Percentiles rank a stretch among this genome's conserved stretches.
Conservation (phyloP, 208 protist species). For the Naegleria lovaniensis region DNA sequence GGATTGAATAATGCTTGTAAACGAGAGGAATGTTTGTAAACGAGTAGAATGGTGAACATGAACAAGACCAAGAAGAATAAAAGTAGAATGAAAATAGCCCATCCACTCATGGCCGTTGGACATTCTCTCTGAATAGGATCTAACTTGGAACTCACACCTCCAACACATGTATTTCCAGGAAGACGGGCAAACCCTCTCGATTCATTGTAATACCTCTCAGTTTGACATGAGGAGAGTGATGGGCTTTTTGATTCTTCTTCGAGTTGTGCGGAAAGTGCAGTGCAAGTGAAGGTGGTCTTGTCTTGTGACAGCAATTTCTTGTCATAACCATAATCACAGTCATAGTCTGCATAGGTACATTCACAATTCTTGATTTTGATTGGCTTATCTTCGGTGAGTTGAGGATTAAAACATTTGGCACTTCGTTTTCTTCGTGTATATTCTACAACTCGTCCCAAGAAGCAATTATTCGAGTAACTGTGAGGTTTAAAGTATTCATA, state of each 20-base stretch:
- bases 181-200: neutral
- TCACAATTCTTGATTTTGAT: neutral
- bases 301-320: neutral
- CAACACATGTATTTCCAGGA: neutral
- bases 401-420: conserved; percentile 8
- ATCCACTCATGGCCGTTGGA: neutral
- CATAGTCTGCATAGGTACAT: conserved; percentile 17
- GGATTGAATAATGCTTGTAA: neutral
- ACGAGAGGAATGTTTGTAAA: neutral
- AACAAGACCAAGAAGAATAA: neutral
- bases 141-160: neutral
- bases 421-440: neutral
- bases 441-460: neutral
- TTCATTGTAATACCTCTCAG: neutral
- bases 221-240: neutral
- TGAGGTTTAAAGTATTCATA: conserved; percentile 25
- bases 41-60: neutral
- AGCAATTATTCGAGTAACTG: neutral
- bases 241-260: neutral
- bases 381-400: neutral
- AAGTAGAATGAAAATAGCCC: neutral
- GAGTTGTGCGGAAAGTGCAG: neutral
- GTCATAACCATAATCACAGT: conserved; percentile 12
- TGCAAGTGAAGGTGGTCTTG: neutral
- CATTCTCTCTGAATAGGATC: neutral